A percentile compares a stretch with the other conserved stretches of the same genome.
phyloP scores from a whole-genome alignment of 2,329 filamentous ascomycete genomes.

The Calycina herbarum region DNA sequence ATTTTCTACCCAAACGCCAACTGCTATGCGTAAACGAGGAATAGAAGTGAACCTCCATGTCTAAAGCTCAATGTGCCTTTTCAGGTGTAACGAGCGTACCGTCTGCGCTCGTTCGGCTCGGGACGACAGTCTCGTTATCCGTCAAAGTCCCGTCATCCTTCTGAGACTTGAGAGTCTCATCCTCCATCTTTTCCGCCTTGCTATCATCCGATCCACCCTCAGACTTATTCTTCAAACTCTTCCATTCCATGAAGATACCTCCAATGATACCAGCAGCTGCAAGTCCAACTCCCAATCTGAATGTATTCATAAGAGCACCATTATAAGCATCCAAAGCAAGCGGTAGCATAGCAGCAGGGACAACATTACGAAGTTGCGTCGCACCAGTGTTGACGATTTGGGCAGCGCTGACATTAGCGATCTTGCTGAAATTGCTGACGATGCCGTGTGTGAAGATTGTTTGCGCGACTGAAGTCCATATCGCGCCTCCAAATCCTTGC shows the following conservation, averaged over 20 bases:
- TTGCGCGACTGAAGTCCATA: constrained; percentile 39
- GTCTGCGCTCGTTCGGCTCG: neutral
- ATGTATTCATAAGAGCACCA: constrained; percentile 49
- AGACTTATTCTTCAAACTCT: constrained; percentile 51
- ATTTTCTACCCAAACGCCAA: neutral
- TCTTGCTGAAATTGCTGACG: constrained; percentile 22
- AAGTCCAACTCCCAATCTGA: constrained; percentile 55
- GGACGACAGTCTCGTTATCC: neutral
- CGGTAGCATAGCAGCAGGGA: constrained; percentile 41
- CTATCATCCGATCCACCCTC: constrained; percentile 18
- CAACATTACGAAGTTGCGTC: constrained; percentile 48
- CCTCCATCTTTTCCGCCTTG: neutral
- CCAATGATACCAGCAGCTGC: constrained; percentile 49
- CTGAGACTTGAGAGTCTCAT: neutral
- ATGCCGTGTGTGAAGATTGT: constrained; percentile 33
- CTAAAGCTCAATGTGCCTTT: neutral
- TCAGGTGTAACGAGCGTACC: neutral
- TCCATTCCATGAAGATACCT: constrained; percentile 55
- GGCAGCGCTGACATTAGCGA: constrained; percentile 14
- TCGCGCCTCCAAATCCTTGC: constrained; percentile 40
- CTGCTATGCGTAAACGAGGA: neutral
- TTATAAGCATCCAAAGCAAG: constrained; percentile 57
- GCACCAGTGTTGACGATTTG: constrained; percentile 44
- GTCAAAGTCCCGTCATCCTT: neutral
- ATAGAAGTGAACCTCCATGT: too few relatives aligned